Conservation (phyloP, 164 flowering plant genomes). For the Nymphaea colorata region DNA sequence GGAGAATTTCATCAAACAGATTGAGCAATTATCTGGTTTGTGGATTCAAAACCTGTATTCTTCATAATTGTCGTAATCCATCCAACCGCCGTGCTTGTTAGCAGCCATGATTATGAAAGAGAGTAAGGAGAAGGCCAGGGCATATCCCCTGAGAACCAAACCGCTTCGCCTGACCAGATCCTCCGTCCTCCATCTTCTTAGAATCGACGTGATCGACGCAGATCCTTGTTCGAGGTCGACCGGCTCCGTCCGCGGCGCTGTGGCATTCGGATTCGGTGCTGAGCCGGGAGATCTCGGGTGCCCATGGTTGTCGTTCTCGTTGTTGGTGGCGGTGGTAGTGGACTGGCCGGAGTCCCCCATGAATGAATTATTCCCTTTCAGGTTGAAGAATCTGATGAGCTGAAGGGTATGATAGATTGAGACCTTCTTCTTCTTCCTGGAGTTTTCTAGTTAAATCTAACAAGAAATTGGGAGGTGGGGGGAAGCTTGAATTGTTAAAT, state of each 20-base stretch:
- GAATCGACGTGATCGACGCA: constrained; percentile 25
- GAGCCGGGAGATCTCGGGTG: not conserved
- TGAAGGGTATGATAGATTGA: no score
- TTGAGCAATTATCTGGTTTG: not conserved
- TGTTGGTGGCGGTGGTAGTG: not conserved
- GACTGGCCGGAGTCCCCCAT: not conserved
- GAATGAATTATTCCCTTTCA: not conserved
- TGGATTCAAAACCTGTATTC: constrained; percentile 46
- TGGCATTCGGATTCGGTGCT: not conserved
- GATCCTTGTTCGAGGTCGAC: not conserved
- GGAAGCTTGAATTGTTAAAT: no score
- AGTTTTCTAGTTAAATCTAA: no score
- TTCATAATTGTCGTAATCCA: constrained; percentile 49
- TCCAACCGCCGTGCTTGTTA: constrained; percentile 61
- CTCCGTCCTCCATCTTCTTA: constrained; percentile 59
- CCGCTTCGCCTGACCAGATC: constrained; percentile 49
- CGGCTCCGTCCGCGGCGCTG: not conserved
- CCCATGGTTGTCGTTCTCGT: not conserved
- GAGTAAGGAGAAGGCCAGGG: constrained; percentile 49
- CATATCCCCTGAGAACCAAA: constrained; percentile 29
- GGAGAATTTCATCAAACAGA: not conserved
- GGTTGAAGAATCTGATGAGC: no score
- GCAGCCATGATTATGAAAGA: constrained; percentile 58
- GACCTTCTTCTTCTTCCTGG: no score
- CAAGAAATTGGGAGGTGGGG: no score